Conservation (phyloP, 306 rosid species). For the Rosa rugosa region DNA sequence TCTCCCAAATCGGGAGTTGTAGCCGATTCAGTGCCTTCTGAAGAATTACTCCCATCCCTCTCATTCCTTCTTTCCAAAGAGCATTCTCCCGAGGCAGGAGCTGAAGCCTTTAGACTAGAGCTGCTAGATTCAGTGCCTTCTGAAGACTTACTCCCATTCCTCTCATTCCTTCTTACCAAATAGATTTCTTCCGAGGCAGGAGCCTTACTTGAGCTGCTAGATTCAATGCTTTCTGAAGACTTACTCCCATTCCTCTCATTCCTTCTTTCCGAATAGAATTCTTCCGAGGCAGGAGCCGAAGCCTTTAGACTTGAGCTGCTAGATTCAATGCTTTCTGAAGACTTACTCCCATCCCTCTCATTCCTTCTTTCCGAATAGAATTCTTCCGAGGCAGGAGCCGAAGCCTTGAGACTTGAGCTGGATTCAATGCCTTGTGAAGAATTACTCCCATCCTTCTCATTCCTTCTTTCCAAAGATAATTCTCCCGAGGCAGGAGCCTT, state of each 20-base stretch:
- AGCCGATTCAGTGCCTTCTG: not conserved
- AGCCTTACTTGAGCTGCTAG: too few relatives aligned
- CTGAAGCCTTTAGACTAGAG: not conserved
- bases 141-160: conserved; percentile 15
- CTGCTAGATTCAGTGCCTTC: not conserved
- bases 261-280: not conserved
- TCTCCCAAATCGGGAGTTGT: not conserved
- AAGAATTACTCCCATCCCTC: not conserved
- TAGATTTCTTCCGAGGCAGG: conserved; percentile 35
- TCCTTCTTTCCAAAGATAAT: not conserved
- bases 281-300: not conserved
- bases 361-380: too few relatives aligned
- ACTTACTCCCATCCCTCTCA: too few relatives aligned
- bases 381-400: too few relatives aligned
- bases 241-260: not conserved
- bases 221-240: not conserved
- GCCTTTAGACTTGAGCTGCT: not conserved
- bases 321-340: too few relatives aligned
- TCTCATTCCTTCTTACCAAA: conserved; percentile 32
- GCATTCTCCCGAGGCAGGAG: not conserved
- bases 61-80: not conserved
- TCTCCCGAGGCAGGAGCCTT: not conserved
- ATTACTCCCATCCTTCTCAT: not conserved
- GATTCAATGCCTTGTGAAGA: not conserved
- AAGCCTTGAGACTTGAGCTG: too few relatives aligned